A percentile compares a stretch with the other conserved stretches of the same genome.
phyloP scores from a whole-genome alignment of 2,329 filamentous ascomycete genomes.

The Colletotrichum sansevieriae region DNA sequence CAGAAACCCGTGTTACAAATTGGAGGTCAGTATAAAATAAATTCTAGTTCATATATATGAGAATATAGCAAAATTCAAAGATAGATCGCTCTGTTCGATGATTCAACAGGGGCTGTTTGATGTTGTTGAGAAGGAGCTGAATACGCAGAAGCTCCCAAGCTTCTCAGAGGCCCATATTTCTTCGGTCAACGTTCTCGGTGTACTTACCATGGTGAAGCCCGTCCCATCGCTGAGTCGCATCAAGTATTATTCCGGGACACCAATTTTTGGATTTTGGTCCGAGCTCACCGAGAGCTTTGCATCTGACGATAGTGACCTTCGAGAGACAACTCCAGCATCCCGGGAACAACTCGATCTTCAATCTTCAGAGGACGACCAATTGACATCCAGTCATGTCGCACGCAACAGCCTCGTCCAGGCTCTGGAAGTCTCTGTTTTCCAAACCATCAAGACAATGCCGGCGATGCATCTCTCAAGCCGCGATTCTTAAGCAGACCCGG shows the following conservation, averaged over 20 bases:
- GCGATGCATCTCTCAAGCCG: slow-evolving; percentile 57
- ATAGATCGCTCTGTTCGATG: background rate
- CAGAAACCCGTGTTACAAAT: no score
- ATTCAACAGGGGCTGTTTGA: slow-evolving; percentile 1
- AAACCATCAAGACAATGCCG: slow-evolving; percentile 54
- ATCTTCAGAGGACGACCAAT: background rate
- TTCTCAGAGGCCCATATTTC: slow-evolving; percentile 16
- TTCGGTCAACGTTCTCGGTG: slow-evolving; percentile 32
- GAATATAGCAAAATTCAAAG: background rate
- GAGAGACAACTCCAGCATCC: background rate
- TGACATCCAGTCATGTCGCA: slow-evolving; percentile 53
- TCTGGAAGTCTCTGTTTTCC: slow-evolving; percentile 51
- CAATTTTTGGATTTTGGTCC: background rate
- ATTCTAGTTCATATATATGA: background rate
- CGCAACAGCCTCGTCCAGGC: slow-evolving; percentile 51
- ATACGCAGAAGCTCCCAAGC: slow-evolving; percentile 7
- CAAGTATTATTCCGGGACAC: slow-evolving; percentile 32
- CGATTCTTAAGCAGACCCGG: slow-evolving; percentile 52
- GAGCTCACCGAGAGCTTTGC: slow-evolving; percentile 34
- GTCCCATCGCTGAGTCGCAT: background rate
- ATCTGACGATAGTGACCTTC: slow-evolving; percentile 31
- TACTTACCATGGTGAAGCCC: background rate
- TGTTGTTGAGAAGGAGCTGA: slow-evolving; percentile 13
- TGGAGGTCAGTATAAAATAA: no score
- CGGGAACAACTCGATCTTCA: background rate